These are phyloP conservation scores for Xylaria intraflava DNA, from an alignment of 495 filamentous ascomycete genomes.

Conservation along the genomic window DNA sequence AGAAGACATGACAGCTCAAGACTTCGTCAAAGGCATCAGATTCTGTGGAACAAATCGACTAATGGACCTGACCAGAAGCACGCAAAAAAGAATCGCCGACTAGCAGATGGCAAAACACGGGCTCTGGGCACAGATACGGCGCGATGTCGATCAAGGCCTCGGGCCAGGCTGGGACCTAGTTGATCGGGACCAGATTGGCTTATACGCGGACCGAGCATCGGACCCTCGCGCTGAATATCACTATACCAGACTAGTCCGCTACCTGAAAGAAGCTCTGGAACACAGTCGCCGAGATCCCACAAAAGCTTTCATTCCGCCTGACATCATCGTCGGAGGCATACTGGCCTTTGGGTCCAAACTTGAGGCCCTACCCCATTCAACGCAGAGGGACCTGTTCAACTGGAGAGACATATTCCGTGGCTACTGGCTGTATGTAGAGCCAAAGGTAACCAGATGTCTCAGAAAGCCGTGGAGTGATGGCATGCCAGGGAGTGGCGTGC, in stretches of 20 bases:
- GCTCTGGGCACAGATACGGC: not conserved
- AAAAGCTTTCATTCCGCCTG: not conserved
- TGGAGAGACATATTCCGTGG: not conserved
- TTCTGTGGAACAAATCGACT: not conserved
- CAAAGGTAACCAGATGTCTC: not conserved
- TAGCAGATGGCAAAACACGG: not conserved
- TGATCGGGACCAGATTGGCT: not conserved
- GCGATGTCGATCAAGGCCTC: not conserved
- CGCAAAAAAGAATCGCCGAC: not conserved
- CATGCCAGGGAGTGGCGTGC: not conserved
- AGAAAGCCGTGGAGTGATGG: not conserved
- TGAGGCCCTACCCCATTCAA: not conserved
- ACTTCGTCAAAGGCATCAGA: not conserved
- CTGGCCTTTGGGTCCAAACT: not conserved
- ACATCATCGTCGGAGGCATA: not conserved
- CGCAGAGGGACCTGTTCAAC: not conserved
- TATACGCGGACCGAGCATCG: not conserved
- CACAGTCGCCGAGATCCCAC: no score
- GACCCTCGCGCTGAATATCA: no score
- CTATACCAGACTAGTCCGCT: no score
- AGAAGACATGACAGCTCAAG: not conserved
- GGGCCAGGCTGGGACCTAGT: not conserved
- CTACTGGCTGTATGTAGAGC: not conserved
- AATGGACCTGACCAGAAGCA: not conserved
- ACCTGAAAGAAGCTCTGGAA: no score